Evolutionary conservation across 2,329 filamentous ascomycete species (phyloP).

Genomic region (Tolypocladium sp.): DNA sequence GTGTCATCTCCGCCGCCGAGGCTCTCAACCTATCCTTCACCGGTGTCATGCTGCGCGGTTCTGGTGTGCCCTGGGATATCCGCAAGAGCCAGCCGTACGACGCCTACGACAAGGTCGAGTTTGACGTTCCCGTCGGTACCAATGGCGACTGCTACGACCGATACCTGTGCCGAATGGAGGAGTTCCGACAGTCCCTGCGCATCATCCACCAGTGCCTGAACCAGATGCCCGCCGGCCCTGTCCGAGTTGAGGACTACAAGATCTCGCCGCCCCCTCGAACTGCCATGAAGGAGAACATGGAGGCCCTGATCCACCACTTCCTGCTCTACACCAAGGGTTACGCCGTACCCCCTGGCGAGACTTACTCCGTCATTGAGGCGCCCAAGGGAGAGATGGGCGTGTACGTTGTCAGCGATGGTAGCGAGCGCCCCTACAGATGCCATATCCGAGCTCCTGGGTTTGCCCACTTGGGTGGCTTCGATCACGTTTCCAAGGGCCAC

Average conservation of each 20-base stretch:
- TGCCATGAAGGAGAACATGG: constrained; percentile 99
- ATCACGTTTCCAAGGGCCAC: constrained; percentile 87
- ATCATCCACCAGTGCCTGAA: constrained; percentile 99
- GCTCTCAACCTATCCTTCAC: constrained; percentile 97
- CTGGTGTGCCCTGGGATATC: constrained; percentile 91
- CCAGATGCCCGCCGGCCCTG: constrained; percentile 92
- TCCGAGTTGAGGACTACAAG: constrained; percentile 98
- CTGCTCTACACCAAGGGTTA: constrained; percentile 98
- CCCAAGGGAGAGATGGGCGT: constrained; percentile 99
- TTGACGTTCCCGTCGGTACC: constrained; percentile 91
- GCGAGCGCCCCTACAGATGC: constrained; percentile 92
- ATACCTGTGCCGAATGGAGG: constrained; percentile 98
- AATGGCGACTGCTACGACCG: constrained; percentile 99
- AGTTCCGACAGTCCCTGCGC: constrained; percentile 95
- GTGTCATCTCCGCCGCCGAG: constrained; percentile 83
- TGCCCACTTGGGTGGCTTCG: constrained; percentile 87
- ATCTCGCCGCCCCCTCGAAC: constrained; percentile 88
- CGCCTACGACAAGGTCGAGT: constrained; percentile 95
- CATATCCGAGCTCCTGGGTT: constrained; percentile 97
- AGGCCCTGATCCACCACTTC: constrained; percentile 98
- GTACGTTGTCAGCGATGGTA: constrained; percentile 90
- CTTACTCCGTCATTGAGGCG: constrained; percentile 97
- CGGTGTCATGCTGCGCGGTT: constrained; percentile 95
- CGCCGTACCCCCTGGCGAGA: constrained; percentile 92
- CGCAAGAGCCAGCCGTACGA: constrained; percentile 97